phyloP scores from a whole-genome alignment of 106 monocot genomes.

The Phalaenopsis aphrodite region DNA sequence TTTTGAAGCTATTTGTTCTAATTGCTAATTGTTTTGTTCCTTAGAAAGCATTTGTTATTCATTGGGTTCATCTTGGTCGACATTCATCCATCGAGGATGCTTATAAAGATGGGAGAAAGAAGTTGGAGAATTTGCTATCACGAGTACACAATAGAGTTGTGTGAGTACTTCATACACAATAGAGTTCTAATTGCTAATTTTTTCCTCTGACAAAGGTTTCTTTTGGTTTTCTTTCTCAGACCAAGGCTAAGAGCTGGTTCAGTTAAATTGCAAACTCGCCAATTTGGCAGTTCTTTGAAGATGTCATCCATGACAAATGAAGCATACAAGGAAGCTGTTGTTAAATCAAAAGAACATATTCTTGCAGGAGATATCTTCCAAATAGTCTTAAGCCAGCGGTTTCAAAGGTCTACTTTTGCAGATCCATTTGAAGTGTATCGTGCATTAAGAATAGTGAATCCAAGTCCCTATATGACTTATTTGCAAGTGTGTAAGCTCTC shows the following conservation, averaged over 20 bases:
- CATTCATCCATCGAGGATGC: conserved; percentile 71
- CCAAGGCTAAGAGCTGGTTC: conserved; percentile 57
- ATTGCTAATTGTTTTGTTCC: conserved; percentile 4
- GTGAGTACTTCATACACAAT: conserved; percentile 15
- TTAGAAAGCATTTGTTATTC: conserved; percentile 83
- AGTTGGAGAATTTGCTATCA: conserved; percentile 45
- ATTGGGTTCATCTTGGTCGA: conserved; percentile 71
- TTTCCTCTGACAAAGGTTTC: conserved; percentile 1
- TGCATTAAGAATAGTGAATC: conserved; percentile 85
- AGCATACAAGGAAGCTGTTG: conserved; percentile 69
- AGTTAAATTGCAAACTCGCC: conserved; percentile 50
- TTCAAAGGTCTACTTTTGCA: conserved; percentile 83
- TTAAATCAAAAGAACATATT: conserved; percentile 87
- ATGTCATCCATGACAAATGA: conserved; percentile 79
- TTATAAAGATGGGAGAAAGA: conserved; percentile 64
- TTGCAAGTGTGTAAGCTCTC: conserved; percentile 50
- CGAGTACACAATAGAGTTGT: conserved; percentile 58
- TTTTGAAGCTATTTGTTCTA: background rate
- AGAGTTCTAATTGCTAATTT: too few relatives aligned
- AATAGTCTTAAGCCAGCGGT: conserved; percentile 90
- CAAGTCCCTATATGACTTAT: conserved; percentile 95
- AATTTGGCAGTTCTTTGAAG: conserved; percentile 50
- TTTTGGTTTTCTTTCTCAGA: conserved; percentile 4
- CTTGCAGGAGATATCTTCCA: conserved; percentile 97
- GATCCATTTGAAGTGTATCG: conserved; percentile 97